Evolutionary conservation across 352 stramenopile species (phyloP).

Genomic region (Aphanomyces stellatus): DNA sequence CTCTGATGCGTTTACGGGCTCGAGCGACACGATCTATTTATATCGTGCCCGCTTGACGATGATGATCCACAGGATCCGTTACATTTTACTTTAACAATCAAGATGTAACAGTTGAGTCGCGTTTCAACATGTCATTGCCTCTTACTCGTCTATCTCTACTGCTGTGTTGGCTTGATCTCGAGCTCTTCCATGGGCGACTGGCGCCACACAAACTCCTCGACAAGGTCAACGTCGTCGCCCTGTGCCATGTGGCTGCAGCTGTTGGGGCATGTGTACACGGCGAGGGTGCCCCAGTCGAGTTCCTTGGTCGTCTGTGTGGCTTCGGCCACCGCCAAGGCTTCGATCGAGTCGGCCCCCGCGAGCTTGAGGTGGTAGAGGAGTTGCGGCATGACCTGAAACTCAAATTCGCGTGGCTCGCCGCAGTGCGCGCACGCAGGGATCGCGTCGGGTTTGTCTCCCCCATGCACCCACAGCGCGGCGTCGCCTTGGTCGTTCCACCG

Average conservation of each 20-base stretch:
- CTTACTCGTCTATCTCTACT: no score
- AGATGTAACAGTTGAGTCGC: no score
- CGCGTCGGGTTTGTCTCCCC: conserved; percentile 21
- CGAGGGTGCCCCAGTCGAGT: conserved; percentile 89
- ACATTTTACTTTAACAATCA: no score
- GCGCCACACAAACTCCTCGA: conserved; percentile 69
- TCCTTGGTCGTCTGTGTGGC: conserved; percentile 26
- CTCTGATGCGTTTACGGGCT: no score
- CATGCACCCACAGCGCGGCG: conserved; percentile 85
- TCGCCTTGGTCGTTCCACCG: conserved; percentile 68
- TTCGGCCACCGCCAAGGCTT: conserved; percentile 34
- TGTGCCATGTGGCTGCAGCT: conserved; percentile 66
- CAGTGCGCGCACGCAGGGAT: conserved; percentile 77
- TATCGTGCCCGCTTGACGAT: no score
- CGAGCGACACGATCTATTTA: no score
- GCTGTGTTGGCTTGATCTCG: background rate
- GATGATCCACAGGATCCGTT: no score
- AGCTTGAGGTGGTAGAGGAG: conserved; percentile 88
- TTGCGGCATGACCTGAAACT: conserved; percentile 94
- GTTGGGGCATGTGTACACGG: conserved; percentile 86
- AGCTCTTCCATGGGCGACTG: conserved; percentile 46
- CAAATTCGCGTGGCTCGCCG: conserved; percentile 77
- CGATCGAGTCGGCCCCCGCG: conserved; percentile 48
- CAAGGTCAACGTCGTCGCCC: conserved; percentile 6
- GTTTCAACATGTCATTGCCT: no score